Percentiles rank a stretch among this genome's conserved stretches.
These are phyloP conservation scores for Heterobasidion annosum DNA, from an alignment of 1,284 basidiomycete species.

Conservation along the genomic window DNA sequence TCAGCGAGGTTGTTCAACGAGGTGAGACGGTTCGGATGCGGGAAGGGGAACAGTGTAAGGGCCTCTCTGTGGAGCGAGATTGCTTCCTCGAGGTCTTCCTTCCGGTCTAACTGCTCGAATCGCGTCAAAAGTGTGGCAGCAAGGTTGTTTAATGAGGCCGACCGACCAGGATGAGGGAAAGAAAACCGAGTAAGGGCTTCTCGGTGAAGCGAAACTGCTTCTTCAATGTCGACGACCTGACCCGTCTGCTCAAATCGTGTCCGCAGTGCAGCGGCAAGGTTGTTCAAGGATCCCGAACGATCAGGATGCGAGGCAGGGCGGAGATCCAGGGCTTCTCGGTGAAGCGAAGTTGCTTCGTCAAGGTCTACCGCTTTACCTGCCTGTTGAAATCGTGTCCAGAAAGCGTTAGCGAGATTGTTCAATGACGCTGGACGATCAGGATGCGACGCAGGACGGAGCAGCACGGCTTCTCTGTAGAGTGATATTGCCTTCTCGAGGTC, in stretches of 20 bases:
- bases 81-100: neutral
- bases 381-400: conserved; percentile 18
- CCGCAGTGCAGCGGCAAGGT: conserved; percentile 19
- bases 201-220: conserved; percentile 18
- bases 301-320: conserved; percentile 12
- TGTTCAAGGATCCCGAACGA: conserved; percentile 14
- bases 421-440: conserved; percentile 10
- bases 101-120: too few relatives aligned
- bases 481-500: neutral
- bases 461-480: neutral
- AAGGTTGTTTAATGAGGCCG: neutral
- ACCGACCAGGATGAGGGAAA: neutral
- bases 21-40: neutral
- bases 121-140: too few relatives aligned
- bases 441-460: neutral
- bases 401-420: conserved; percentile 21
- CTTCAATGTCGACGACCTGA: conserved; percentile 20
- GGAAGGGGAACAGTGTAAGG: neutral
- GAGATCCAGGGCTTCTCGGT: conserved; percentile 14
- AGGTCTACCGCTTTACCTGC: conserved; percentile 17
- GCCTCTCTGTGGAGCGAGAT: neutral
- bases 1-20: neutral
- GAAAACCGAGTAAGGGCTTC: conserved; percentile 11
- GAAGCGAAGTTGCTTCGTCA: conserved; percentile 19
- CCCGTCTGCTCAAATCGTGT: conserved; percentile 18